Conservation (phyloP, 2,329 filamentous ascomycete species). For the Talaromyces marneffei region DNA sequence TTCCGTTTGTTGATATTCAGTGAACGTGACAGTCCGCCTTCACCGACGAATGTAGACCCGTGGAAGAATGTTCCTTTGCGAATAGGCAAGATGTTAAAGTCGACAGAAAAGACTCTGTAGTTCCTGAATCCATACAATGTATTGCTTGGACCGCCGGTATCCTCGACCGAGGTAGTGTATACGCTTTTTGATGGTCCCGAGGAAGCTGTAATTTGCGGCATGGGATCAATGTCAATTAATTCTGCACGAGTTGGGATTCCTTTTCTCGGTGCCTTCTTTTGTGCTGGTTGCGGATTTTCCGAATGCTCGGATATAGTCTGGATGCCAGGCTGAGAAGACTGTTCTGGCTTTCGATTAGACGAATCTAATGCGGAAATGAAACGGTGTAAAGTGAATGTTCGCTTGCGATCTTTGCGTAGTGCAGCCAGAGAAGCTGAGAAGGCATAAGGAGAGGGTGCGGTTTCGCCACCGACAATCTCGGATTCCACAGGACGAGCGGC, state of each 20-base stretch:
- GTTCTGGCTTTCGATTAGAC: not conserved
- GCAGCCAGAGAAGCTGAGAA: constrained; percentile 31
- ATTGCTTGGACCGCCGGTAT: not conserved
- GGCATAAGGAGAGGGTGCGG: constrained; percentile 17
- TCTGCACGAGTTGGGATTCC: constrained; percentile 4
- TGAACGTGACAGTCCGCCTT: constrained; percentile 47
- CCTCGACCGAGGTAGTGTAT: constrained; percentile 7
- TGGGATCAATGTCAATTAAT: constrained; percentile 6
- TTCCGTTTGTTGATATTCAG: constrained; percentile 38
- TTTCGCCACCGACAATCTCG: constrained; percentile 16
- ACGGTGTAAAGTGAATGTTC: constrained; percentile 31
- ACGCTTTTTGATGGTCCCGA: not conserved
- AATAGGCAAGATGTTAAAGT: constrained; percentile 50
- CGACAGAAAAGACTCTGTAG: constrained; percentile 48
- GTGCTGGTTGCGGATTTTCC: not conserved
- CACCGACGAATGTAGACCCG: constrained; percentile 52
- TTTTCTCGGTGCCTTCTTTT: constrained; percentile 23
- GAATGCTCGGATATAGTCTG: not conserved
- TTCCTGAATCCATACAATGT: constrained; percentile 41
- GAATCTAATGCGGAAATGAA: constrained; percentile 25
- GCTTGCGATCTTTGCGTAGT: constrained; percentile 27
- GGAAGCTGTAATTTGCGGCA: constrained; percentile 3
- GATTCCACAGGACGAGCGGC: constrained; percentile 32
- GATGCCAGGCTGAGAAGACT: not conserved
- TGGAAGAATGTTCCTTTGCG: constrained; percentile 51